Conservation (phyloP, 2,329 filamentous ascomycete genomes). For the Scolecobasidium constrictum region DNA sequence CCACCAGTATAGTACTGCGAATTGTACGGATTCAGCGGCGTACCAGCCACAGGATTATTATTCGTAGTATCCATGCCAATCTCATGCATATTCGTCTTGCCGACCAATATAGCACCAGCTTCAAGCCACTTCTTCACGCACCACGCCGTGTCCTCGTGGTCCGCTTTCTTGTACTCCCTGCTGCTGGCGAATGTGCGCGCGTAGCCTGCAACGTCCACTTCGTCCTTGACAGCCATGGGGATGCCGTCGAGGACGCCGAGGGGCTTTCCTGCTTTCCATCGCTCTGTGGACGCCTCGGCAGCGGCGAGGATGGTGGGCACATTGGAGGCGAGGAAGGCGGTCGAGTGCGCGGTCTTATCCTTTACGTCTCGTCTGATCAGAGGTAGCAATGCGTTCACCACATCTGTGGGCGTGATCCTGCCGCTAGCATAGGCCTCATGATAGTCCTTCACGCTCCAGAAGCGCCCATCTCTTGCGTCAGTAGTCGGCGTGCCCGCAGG, state of each 20-base stretch:
- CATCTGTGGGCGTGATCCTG: slow-evolving; percentile 57
- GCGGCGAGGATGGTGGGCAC: slow-evolving; percentile 53
- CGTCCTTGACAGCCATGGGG: slow-evolving; percentile 76
- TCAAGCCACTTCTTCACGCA: slow-evolving; percentile 61
- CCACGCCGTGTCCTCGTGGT: slow-evolving; percentile 48
- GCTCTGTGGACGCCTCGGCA: slow-evolving; percentile 60
- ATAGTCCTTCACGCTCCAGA: slow-evolving; percentile 66
- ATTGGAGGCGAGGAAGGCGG: slow-evolving; percentile 61
- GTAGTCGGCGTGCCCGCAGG: background rate
- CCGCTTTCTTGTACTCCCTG: slow-evolving; percentile 42
- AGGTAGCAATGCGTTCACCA: slow-evolving; percentile 60
- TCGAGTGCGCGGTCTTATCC: slow-evolving; percentile 48
- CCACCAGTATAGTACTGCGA: slow-evolving; percentile 67
- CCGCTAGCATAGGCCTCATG: slow-evolving; percentile 63
- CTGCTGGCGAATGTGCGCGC: slow-evolving; percentile 54
- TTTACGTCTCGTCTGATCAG: slow-evolving; percentile 52
- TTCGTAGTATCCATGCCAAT: slow-evolving; percentile 69
- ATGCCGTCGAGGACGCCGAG: slow-evolving; percentile 69
- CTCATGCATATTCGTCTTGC: slow-evolving; percentile 73
- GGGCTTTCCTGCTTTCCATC: slow-evolving; percentile 57
- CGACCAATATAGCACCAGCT: slow-evolving; percentile 63
- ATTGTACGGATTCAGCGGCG: slow-evolving; percentile 70
- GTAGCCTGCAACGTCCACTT: slow-evolving; percentile 62
- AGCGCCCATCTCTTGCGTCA: background rate
- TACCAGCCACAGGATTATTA: slow-evolving; percentile 66